Evolutionary conservation across 164 flowering plant genomes (phyloP).

Genomic region (Aristolochia fimbriata): DNA sequence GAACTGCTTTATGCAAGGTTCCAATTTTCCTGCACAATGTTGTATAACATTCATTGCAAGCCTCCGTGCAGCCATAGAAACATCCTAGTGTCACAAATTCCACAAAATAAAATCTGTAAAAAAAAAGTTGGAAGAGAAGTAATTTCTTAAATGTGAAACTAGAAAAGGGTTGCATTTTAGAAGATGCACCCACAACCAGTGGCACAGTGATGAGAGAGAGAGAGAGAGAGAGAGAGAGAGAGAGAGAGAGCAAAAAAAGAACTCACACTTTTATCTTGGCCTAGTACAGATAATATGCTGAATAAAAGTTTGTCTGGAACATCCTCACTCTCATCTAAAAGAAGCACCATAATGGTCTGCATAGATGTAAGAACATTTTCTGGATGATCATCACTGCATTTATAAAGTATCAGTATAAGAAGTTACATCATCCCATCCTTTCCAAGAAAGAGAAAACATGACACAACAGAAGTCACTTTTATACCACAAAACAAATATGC

Average conservation of each 20-base stretch:
- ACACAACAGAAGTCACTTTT: neutral
- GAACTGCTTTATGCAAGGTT: slow-evolving; percentile 71
- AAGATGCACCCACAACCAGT: neutral
- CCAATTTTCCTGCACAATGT: slow-evolving; percentile 74
- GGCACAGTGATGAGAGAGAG: slow-evolving; percentile 1
- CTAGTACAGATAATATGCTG: slow-evolving; percentile 52
- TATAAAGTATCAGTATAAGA: neutral
- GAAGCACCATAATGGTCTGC: slow-evolving; percentile 82
- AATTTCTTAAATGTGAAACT: slow-evolving; percentile 7
- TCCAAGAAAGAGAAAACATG: neutral
- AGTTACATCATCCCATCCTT: neutral
- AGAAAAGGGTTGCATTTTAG: neutral
- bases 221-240: too few relatives aligned
- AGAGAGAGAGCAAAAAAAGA: neutral
- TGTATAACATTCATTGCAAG: slow-evolving; percentile 87
- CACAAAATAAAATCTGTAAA: slow-evolving; percentile 15
- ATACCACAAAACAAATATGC: neutral
- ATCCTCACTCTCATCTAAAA: slow-evolving; percentile 97
- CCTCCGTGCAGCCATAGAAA: slow-evolving; percentile 62
- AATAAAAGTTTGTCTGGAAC: slow-evolving; percentile 59
- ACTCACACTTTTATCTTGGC: slow-evolving; percentile 64
- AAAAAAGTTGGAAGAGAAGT: slow-evolving; percentile 2
- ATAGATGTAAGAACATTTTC: slow-evolving; percentile 71
- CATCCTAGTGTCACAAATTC: slow-evolving; percentile 38
- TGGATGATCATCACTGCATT: slow-evolving; percentile 84